Evolutionary conservation across 306 rosid species (phyloP).

Genomic region (Argentina anserina): DNA sequence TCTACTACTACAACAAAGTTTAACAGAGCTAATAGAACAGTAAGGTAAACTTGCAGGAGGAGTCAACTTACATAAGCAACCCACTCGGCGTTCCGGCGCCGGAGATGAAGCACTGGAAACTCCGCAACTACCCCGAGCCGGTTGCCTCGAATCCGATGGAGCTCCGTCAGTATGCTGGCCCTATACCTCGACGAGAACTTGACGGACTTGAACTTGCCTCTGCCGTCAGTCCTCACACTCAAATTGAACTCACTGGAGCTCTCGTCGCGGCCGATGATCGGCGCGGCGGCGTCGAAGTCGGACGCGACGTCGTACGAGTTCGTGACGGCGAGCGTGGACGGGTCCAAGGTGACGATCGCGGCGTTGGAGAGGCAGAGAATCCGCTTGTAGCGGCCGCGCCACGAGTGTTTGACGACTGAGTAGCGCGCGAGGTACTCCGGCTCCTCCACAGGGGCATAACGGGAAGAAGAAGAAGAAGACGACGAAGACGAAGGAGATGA

Average conservation of each 20-base stretch:
- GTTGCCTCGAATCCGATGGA: slow-evolving; percentile 80
- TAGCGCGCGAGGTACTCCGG: slow-evolving; percentile 89
- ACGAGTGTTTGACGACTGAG: slow-evolving; percentile 82
- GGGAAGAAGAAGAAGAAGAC: slow-evolving; percentile 18
- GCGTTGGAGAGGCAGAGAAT: slow-evolving; percentile 69
- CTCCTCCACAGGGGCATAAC: slow-evolving; percentile 51
- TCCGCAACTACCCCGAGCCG: slow-evolving; percentile 67
- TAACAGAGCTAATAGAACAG: neutral
- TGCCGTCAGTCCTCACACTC: slow-evolving; percentile 87
- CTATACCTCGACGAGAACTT: slow-evolving; percentile 81
- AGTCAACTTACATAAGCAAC: slow-evolving; percentile 68
- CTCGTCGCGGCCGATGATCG: slow-evolving; percentile 74
- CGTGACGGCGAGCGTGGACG: slow-evolving; percentile 73
- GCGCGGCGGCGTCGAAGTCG: slow-evolving; percentile 71
- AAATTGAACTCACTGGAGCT: slow-evolving; percentile 74
- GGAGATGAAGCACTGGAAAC: slow-evolving; percentile 87
- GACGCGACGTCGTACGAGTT: slow-evolving; percentile 69
- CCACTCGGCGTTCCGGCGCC: slow-evolving; percentile 81
- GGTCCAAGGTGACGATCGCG: slow-evolving; percentile 71
- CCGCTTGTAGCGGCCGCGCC: slow-evolving; percentile 99
- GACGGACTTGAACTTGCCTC: slow-evolving; percentile 76
- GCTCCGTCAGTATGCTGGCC: slow-evolving; percentile 85
- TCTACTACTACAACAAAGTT: neutral
- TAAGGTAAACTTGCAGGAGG: slow-evolving; percentile 2
- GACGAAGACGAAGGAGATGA: slow-evolving; percentile 10